Base-by-base conservation (phyloP, 129 eudicot genomes). In the Saposhnikovia divaricata region DNA sequence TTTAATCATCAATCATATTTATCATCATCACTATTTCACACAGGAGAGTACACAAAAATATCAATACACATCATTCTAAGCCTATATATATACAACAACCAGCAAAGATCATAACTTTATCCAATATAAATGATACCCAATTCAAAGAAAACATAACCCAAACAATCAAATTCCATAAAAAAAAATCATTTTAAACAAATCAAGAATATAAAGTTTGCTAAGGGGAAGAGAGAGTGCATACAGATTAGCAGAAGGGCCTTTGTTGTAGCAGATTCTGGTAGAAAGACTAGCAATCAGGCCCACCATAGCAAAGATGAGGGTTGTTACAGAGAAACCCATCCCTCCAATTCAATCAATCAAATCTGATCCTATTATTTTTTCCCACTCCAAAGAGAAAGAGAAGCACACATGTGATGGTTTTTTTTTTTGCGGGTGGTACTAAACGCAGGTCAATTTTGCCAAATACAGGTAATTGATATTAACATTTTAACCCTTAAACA, bases 211-310 rank as follows among this genome's bases (percentile, higher is more conserved):
- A 44, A 8, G 48, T 72, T 43, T 4, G 40, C 21, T 8, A 2
- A 73, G 31, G 31, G 23, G 23, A 73, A 40, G 6, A 34, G 50
- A 6, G 34, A 28, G 69, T 9, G 21, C 79, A 44, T 50, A 76
- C 79, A 76, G 69, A 76, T 76, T 76, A 3, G 70, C 68, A 76
- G 79, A 76, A 39, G 79, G 70, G 79, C 79, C 79, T 53, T 14
- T 76, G 70, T 76, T 76, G 69, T 16, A 50, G 69, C 70, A 76
- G 21, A 76, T 34, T 76, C 69, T 76, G 47, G 79, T 63, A 4
- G 79, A 76, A 76, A 76, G 79, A 13, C 79, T 76, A 1, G 70
- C 79, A 39, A 76, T 53, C 0, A 76, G 46, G 27, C 79, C 79
- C 79, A 76, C 79, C 44, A 76, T 19, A 31, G 79, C 79, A 43